Conservation (phyloP, 2,329 filamentous ascomycete species). For the Colletotrichum karsti region DNA sequence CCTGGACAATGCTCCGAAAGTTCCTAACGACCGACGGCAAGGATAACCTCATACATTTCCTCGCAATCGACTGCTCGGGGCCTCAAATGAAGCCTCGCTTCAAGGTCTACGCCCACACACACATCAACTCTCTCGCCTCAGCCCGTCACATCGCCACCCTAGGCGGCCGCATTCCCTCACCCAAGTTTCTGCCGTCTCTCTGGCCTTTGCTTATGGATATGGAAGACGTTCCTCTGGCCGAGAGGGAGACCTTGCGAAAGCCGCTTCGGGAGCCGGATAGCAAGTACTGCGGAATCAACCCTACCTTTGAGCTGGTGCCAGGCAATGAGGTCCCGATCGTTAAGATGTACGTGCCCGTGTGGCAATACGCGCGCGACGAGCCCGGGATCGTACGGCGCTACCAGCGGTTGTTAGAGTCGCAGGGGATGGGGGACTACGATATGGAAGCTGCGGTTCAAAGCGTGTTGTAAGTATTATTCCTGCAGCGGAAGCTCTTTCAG, state of each 20-base stretch:
- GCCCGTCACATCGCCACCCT: neutral
- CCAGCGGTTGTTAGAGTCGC: neutral
- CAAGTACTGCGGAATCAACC: neutral
- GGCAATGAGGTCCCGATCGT: neutral
- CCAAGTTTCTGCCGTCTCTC: neutral
- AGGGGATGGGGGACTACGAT: neutral
- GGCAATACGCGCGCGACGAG: conserved; percentile 3
- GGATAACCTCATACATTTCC: neutral
- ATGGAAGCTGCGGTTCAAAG: neutral
- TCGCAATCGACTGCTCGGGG: neutral
- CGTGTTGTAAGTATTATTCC: neutral
- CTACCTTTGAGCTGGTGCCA: neutral
- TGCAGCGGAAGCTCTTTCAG: neutral
- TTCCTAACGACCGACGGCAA: neutral
- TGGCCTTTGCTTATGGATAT: conserved; percentile 5
- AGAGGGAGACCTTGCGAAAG: neutral
- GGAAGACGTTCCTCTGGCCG: neutral
- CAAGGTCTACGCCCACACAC: neutral
- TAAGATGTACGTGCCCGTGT: neutral
- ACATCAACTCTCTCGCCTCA: neutral
- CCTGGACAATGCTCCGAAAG: neutral
- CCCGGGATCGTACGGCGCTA: neutral
- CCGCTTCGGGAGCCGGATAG: neutral
- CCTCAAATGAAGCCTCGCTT: neutral
- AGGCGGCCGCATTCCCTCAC: neutral